phyloP scores from a whole-genome alignment of 805 yeast species.

The Candida piceae region DNA sequence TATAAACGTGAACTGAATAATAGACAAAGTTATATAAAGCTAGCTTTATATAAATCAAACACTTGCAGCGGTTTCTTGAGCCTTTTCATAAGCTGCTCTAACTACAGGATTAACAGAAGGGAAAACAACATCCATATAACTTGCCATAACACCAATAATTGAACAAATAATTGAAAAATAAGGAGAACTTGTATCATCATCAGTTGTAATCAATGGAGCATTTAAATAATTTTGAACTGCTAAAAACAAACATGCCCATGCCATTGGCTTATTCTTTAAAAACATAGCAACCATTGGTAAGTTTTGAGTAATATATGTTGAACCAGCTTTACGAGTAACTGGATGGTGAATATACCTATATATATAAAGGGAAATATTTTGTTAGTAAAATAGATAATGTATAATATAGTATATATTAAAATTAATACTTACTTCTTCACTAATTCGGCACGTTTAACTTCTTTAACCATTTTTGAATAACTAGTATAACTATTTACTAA shows the following conservation, averaged over 20 bases:
- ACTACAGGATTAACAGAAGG: constrained; percentile 36
- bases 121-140: constrained; percentile 48
- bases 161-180: constrained; percentile 43
- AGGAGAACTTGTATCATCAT: constrained; percentile 39
- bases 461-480: constrained; percentile 24
- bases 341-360: constrained; percentile 45
- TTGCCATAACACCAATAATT: constrained; percentile 39
- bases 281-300: constrained; percentile 64
- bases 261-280: constrained; percentile 47
- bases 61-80: constrained; percentile 11
- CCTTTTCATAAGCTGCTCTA: constrained; percentile 15
- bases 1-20: no score
- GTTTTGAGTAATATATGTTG: constrained; percentile 45
- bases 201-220: constrained; percentile 27
- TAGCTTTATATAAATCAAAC: no score
- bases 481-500: no score
- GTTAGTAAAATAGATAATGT: constrained; percentile 2
- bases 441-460: constrained; percentile 27
- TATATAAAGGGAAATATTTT: no score
- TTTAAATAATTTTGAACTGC: constrained; percentile 47
- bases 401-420: no score
- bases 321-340: constrained; percentile 41
- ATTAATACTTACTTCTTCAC: constrained; percentile 24
- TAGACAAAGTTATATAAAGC: no score
- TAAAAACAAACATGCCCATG: constrained; percentile 51